A percentile compares a stretch with the other conserved stretches of the same genome.
Conservation (phyloP, 192 early-diverging fungal species). For the Pecoramyces ruminantium region DNA sequence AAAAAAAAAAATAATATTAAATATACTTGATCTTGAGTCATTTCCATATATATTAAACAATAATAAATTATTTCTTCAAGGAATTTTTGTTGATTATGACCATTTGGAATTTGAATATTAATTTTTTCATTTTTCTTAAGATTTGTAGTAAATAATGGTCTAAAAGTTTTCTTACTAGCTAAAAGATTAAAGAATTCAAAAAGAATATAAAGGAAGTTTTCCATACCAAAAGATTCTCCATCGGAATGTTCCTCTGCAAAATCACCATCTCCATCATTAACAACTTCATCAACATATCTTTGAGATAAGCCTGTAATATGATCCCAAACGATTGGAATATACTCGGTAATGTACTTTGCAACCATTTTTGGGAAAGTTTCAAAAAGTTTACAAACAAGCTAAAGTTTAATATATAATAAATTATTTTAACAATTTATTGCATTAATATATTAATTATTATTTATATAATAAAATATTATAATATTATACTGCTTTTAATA, state of each 20-base stretch:
- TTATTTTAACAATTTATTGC: background rate
- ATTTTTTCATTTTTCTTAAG: slow-evolving; percentile 12
- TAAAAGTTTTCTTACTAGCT: slow-evolving; percentile 28
- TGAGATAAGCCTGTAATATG: slow-evolving; percentile 38
- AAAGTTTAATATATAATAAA: background rate
- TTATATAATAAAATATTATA: too few relatives aligned
- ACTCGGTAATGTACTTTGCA: slow-evolving; percentile 17
- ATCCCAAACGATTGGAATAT: slow-evolving; percentile 53
- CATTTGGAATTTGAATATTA: slow-evolving; percentile 5
- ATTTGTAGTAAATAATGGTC: slow-evolving; percentile 23
- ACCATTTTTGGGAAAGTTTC: slow-evolving; percentile 46
- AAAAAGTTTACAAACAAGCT: slow-evolving; percentile 42
- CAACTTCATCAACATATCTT: slow-evolving; percentile 29
- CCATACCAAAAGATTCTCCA: slow-evolving; percentile 48
- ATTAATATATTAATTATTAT: too few relatives aligned
- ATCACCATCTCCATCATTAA: slow-evolving; percentile 15
- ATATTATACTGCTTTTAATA: too few relatives aligned
- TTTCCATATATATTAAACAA: background rate
- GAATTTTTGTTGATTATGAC: slow-evolving; percentile 13
- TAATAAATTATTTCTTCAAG: background rate
- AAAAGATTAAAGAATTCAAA: slow-evolving; percentile 51
- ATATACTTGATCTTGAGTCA: background rate
- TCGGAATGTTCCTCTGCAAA: slow-evolving; percentile 48
- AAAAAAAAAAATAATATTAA: too few relatives aligned
- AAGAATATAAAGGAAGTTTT: slow-evolving; percentile 41